These are phyloP conservation scores for Galeopsis tetrahit DNA, from an alignment of 257 asterid genomes.

Conservation along the genomic window DNA sequence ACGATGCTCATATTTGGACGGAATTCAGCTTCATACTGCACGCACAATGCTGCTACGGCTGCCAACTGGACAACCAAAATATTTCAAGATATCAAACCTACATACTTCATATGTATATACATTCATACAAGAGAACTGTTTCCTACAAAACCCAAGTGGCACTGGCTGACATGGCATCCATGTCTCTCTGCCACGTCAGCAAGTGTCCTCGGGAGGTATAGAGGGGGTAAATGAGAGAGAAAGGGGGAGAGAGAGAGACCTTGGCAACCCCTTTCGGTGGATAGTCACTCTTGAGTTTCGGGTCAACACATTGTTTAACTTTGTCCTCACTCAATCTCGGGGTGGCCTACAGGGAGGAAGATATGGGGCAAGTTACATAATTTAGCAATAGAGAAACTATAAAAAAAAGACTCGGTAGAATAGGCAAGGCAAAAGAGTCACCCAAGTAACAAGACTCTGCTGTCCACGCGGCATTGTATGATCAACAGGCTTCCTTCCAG, in stretches of 20 bases:
- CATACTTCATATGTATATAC: background rate
- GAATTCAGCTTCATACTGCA: slow-evolving; percentile 90
- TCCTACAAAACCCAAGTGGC: background rate
- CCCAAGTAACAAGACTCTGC: slow-evolving; percentile 96
- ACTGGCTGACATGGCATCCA: background rate
- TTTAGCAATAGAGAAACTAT: background rate
- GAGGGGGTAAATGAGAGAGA: slow-evolving; percentile 12
- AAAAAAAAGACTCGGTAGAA: slow-evolving; percentile 5
- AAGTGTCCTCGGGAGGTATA: background rate
- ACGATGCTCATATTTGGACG: slow-evolving; percentile 95
- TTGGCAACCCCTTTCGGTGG: slow-evolving; percentile 94
- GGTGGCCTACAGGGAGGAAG: slow-evolving; percentile 60
- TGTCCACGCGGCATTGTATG: slow-evolving; percentile 97
- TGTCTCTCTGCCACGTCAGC: background rate
- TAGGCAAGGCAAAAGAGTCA: slow-evolving; percentile 38
- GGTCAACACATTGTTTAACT: slow-evolving; percentile 89
- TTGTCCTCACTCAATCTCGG: slow-evolving; percentile 92
- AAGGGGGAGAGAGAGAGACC: slow-evolving; percentile 50
- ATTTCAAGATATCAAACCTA: slow-evolving; percentile 5
- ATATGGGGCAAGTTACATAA: slow-evolving; percentile 20
- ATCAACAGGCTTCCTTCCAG: slow-evolving; percentile 94
- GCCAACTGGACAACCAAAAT: slow-evolving; percentile 64
- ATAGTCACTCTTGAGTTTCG: slow-evolving; percentile 75
- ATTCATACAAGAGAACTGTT: background rate
- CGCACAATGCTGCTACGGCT: slow-evolving; percentile 91